phyloP scores from a whole-genome alignment of 306 rosid genomes.

The Echinosophora koreensis region DNA sequence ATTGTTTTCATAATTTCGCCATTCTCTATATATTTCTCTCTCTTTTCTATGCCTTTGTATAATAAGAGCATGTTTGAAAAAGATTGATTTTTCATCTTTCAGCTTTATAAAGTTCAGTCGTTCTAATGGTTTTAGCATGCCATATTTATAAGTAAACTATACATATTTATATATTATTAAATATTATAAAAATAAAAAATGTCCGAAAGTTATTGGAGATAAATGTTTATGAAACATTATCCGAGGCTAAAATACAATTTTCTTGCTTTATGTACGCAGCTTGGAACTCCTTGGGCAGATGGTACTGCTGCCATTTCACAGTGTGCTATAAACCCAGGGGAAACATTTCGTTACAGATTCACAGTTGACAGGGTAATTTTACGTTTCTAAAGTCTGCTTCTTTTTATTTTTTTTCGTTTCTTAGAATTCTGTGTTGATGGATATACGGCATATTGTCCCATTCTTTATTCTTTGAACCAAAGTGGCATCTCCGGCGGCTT shows the following conservation, averaged over 20 bases:
- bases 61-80: no score
- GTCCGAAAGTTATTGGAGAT: no score
- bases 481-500: not conserved
- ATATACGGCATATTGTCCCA: no score
- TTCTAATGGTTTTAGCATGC: no score
- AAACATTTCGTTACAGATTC: slow-evolving; percentile 70
- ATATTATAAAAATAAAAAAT: no score
- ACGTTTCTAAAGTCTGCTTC: no score
- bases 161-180: no score
- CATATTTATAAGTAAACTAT: no score
- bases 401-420: not conserved
- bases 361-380: slow-evolving; percentile 66
- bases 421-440: not conserved
- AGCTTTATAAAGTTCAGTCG: no score
- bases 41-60: not conserved
- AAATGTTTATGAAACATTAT: no score
- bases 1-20: not conserved
- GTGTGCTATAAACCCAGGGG: slow-evolving; percentile 88
- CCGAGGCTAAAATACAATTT: not conserved
- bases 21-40: not conserved
- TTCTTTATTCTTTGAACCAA: not conserved
- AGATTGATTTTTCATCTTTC: no score
- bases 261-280: slow-evolving; percentile 22
- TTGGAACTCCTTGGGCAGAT: slow-evolving; percentile 92
- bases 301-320: slow-evolving; percentile 91